Evolutionary conservation across 345 rosid genomes (phyloP).

Genomic region (Camelina neglecta): DNA sequence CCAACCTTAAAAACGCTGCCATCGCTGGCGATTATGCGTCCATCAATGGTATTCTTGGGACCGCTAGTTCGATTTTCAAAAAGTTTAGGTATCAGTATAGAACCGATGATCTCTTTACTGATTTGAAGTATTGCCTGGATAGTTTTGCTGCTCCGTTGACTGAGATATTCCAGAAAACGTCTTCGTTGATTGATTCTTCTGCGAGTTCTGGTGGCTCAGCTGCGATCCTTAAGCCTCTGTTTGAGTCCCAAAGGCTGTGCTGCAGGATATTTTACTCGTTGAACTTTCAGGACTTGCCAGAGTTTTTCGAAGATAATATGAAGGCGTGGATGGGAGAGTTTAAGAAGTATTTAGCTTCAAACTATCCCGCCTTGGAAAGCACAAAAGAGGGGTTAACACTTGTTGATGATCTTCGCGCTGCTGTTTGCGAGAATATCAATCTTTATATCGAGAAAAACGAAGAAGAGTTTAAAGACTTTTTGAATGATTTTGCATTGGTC

Average conservation of each 20-base stretch:
- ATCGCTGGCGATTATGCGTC: conserved; percentile 61
- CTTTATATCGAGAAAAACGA: conserved; percentile 96
- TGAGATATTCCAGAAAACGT: conserved; percentile 68
- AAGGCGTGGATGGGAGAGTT: conserved; percentile 92
- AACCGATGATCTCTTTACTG: conserved; percentile 76
- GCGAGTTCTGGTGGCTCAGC: conserved; percentile 55
- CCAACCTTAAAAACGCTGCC: conserved; percentile 58
- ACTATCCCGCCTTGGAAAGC: conserved; percentile 67
- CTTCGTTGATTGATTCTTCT: conserved; percentile 64
- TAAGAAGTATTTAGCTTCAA: conserved; percentile 65
- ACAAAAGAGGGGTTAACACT: conserved; percentile 55
- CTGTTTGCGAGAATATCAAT: conserved; percentile 92
- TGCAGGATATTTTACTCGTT: conserved; percentile 86
- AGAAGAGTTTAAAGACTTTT: conserved; percentile 79
- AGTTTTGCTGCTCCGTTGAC: conserved; percentile 72
- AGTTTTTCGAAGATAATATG: conserved; percentile 97
- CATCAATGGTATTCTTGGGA: conserved; percentile 87
- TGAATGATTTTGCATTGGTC: conserved; percentile 77
- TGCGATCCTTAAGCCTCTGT: conserved; percentile 57
- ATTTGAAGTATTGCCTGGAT: conserved; percentile 84
- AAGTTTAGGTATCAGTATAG: conserved; percentile 84
- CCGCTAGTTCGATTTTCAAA: conserved; percentile 88
- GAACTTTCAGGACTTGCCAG: conserved; percentile 91
- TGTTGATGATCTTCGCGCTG: conserved; percentile 80
- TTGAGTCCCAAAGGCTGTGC: conserved; percentile 87